A percentile compares a stretch with the other conserved stretches of the same genome.
Evolutionary conservation across 139 green algal genomes (phyloP).

Genomic region (Coccomyxa sp.): DNA sequence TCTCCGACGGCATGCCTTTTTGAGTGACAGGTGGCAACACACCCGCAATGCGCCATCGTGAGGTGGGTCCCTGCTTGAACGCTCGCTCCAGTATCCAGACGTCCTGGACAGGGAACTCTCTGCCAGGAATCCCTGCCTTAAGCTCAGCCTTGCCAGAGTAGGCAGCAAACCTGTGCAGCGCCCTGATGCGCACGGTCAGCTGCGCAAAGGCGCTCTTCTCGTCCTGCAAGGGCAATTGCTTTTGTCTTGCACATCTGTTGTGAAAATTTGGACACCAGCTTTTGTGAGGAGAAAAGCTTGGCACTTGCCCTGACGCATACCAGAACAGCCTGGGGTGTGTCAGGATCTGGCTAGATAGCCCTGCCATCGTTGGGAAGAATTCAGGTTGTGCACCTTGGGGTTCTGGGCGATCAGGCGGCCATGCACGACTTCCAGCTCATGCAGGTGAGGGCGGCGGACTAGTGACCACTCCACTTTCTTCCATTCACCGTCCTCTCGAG

Average conservation of each 20-base stretch:
- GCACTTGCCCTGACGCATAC: too few species aligned
- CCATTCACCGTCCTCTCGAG: constrained; percentile 41
- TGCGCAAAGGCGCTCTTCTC: constrained; percentile 40
- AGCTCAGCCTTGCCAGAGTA: constrained; percentile 24
- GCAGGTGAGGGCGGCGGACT: not conserved
- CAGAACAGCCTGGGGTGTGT: too few species aligned
- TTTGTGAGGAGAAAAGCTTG: too few species aligned
- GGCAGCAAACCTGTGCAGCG: constrained; percentile 37
- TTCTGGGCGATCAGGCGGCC: constrained; percentile 37
- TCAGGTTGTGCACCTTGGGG: too few species aligned
- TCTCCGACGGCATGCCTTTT: not conserved
- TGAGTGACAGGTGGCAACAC: not conserved
- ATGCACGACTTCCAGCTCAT: constrained; percentile 34
- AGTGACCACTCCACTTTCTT: constrained; percentile 37
- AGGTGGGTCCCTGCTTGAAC: constrained; percentile 11
- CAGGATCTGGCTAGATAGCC: too few species aligned
- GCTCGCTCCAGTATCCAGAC: constrained; percentile 48
- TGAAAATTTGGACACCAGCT: too few species aligned
- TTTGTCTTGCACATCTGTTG: not conserved
- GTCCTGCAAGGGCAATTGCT: constrained; percentile 19
- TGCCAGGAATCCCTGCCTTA: constrained; percentile 25
- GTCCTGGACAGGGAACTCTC: constrained; percentile 31
- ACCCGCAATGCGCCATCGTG: not conserved
- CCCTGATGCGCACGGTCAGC: constrained; percentile 38
- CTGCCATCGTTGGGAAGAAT: too few species aligned